phyloP scores from a whole-genome alignment of 2,329 filamentous ascomycete species.

The Dryadomyces quercivorus region DNA sequence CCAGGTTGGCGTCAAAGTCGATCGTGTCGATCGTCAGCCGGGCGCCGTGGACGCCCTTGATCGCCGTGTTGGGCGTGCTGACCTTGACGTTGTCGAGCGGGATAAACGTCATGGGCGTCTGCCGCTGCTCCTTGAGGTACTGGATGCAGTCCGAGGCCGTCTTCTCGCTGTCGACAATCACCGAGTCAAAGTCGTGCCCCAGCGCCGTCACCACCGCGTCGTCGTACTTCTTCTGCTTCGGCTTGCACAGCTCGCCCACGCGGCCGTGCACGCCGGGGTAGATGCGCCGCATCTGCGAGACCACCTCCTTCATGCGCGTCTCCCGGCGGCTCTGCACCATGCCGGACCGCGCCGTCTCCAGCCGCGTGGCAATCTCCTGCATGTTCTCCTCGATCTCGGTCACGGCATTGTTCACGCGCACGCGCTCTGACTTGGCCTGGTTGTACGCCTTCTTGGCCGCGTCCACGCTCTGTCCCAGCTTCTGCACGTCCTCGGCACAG shows the following conservation, averaged over 20 bases:
- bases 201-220: slow-evolving; percentile 87
- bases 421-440: slow-evolving; percentile 68
- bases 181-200: slow-evolving; percentile 84
- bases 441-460: slow-evolving; percentile 87
- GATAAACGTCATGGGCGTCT: slow-evolving; percentile 84
- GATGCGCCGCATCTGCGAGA: slow-evolving; percentile 76
- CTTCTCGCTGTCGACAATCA: slow-evolving; percentile 91
- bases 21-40: slow-evolving; percentile 92
- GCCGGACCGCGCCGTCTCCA: slow-evolving; percentile 77
- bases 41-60: slow-evolving; percentile 80
- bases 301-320: slow-evolving; percentile 64
- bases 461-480: slow-evolving; percentile 66
- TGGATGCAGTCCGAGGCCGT: slow-evolving; percentile 89
- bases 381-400: slow-evolving; percentile 91
- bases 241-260: slow-evolving; percentile 82
- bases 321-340: slow-evolving; percentile 79
- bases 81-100: slow-evolving; percentile 97
- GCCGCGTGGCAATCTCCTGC: slow-evolving; percentile 63
- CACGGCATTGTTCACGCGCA: slow-evolving; percentile 66
- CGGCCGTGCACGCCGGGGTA: slow-evolving; percentile 87
- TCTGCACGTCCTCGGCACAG: slow-evolving; percentile 49
- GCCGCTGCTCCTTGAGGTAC: slow-evolving; percentile 82
- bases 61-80: slow-evolving; percentile 73
- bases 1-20: slow-evolving; percentile 77
- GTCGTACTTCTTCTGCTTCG: slow-evolving; percentile 94